Evolutionary conservation across 441 rosid genomes (phyloP), one percentile per base, ranked within the genome.

Genomic region (Erodium chrysanthum): DNA sequence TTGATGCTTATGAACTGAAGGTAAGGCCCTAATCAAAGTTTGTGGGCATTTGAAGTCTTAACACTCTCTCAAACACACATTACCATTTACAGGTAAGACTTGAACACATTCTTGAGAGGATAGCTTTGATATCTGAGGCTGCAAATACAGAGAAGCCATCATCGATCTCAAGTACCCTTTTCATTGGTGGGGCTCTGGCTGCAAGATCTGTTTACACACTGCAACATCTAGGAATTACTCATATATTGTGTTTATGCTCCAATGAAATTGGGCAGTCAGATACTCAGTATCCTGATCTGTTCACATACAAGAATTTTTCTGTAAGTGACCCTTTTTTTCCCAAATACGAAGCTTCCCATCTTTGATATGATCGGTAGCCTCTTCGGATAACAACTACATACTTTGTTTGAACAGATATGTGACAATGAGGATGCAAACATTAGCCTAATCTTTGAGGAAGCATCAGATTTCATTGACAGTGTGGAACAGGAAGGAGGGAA

Each of bases 251-350:
- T 71, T 79, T 96, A 65, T 92, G 99, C 64, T 91, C 98, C 69
- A 96, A 89, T 80, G 98, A 96, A 80, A 96, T 88, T 52, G 99
- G 99, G 42, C 99, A 95, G 72, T 84, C 98, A 15, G 99, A 95
- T 78, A 85, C 97, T 67, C 99, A 92, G 75, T 79, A 72, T 73
- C 95, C 88, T 1, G 93, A 86, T 69, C 80, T 88, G 40, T 95
- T 90, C 66, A 66, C 85, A 75, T 92, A 95, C 84, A 75, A 80
- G 81, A 95, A 95, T 69, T 92, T 84, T 81, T 88, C 95, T 10
- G 99, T 90, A 71, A 86, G 97, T 79, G 25, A 7, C 0, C 1
- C 0, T 1, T 25, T 25, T 3, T 25, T 25, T 1, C 1, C 3
- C n/a, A n/a, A n/a, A n/a, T n/a, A 27, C 3, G 29, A 27, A 27